phyloP scores from a whole-genome alignment of 1,139 yeast species.

The Pichia kudriavzevii region DNA sequence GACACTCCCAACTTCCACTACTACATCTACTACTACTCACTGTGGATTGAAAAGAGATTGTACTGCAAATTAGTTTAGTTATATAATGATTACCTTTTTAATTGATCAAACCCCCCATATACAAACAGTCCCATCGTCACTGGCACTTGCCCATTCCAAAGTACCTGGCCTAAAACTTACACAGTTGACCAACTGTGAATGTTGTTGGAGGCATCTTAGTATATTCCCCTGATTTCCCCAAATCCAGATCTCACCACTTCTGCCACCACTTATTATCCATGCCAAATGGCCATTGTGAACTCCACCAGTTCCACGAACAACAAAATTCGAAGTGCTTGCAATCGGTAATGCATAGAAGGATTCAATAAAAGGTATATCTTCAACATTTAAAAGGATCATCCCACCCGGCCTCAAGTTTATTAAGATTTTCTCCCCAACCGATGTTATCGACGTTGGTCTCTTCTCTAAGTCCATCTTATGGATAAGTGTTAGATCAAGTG shows the following conservation, averaged over 20 bases:
- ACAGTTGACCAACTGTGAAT: conserved; percentile 59
- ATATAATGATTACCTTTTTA: no score
- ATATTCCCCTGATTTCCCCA: conserved; percentile 78
- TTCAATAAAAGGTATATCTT: conserved; percentile 14
- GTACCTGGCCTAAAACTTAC: conserved; percentile 60
- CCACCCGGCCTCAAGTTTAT: conserved; percentile 14
- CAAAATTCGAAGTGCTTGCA: conserved; percentile 33
- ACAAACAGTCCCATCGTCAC: conserved; percentile 67
- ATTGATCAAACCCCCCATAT: conserved; percentile 55
- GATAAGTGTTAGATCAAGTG: conserved; percentile 8
- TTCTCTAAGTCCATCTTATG: conserved; percentile 10
- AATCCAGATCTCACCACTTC: conserved; percentile 69
- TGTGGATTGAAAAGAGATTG: no score
- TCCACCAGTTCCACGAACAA: conserved; percentile 70
- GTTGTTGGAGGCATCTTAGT: conserved; percentile 58
- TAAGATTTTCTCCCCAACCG: conserved; percentile 7
- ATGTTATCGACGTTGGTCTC: conserved; percentile 6
- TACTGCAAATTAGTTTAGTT: no score
- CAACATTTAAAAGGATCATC: conserved; percentile 6
- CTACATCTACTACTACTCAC: no score
- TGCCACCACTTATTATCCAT: conserved; percentile 59
- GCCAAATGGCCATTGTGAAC: conserved; percentile 4
- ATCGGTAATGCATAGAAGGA: conserved; percentile 13
- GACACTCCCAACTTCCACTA: no score
- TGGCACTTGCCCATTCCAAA: conserved; percentile 47